Evolutionary conservation across 176 grass and related monocot genomes (phyloP), one percentile per base, ranked within the genome.

Genomic region (Alopecurus myosuroides): DNA sequence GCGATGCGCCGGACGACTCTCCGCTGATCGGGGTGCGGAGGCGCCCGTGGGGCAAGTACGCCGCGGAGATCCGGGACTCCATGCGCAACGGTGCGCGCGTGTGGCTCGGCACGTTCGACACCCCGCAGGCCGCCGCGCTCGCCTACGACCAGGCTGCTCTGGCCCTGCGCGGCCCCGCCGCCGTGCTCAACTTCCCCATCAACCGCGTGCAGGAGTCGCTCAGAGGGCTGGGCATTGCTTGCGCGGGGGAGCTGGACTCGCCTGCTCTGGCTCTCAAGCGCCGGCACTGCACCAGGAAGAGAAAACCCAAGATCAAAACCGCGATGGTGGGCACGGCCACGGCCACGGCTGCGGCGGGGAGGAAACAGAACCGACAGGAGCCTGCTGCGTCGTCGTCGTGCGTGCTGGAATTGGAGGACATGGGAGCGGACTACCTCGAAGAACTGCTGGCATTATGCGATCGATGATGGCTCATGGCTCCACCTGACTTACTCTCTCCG

Each of bases 31-130:
- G 79, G 0, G 90, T 92, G 77, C 73, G 90, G 53, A 56, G 20
- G 48, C 83, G 90, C 9, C 87, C 90, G 1, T 92, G 90, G 90
- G 90, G 90, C 7, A 92, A 89, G 77, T 92, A 42, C 66, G 90
- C 87, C 3, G 84, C 90, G 3, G 90, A 92, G 83, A 92, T 92
- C 39, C 55, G 90, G 44, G 90, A 92, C 79, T 70, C 79, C 22
- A 70, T 46, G 2, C 45, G 79, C 31, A 70, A 70, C 31, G 79
- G 79, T 2, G 84, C 77, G 6, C 92, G 92, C 10, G 92, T 94
- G 22, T 91, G 89, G 92, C 86, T 94, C 40, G 92, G 92, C 29
- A 94, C 92, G 30, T 94, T 94, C 42, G 77, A 82, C 53, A 94
- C 77, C 10, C 83, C 92, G 18, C 89, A 94, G 55, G 89, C 64